Base-by-base conservation (phyloP, 805 yeast species). In the Blastobotrys terrestris region DNA sequence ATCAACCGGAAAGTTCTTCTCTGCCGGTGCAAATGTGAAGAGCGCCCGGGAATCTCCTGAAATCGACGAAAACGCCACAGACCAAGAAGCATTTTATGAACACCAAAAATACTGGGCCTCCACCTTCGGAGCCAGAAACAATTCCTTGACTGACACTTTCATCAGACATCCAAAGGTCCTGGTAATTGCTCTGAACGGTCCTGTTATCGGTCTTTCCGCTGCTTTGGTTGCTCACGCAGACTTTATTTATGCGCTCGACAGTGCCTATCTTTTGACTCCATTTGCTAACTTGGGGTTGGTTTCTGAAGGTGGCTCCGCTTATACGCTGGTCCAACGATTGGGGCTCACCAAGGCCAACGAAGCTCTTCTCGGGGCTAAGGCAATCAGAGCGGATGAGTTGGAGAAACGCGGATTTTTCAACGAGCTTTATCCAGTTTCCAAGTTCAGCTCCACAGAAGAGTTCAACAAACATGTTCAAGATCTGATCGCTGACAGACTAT, bases 261-360 rank as follows among this genome's bases (percentile, higher is more conserved):
- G 79, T 48, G 78, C 81, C 55, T 81, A 69, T 62, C 63, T 88
- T 56, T 77, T 83, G 62, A 77, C 83, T 14, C 96, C 97, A 4
- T 89, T 89, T 68, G 81, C 90, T 44, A 85, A 84, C 63, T 76
- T 89, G 59, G 95, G 96, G 1, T 77, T 89, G 60, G 90, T 86
- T 2, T 80, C 85, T 55, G 97, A 89, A 67, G 95, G 96, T 52
- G 87, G 83, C 2, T 71, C 87, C 1, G 79, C 88, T 14, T 77
- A 81, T 6, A 79, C 92, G 2, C 73, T 89, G 50, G 81, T 86
- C 20, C 66, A 74, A 59, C 77, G 95, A 62, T 71, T 89, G 53
- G 96, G 96, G 1, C 72, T 81, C 71, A 80, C 87, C 55, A 77
- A 75, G 57, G 82, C 94, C 14, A 76, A 83, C 50, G 91, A 88